Evolutionary conservation across 2,329 filamentous ascomycete genomes (phyloP).

Genomic region (Penicillium digitatum): DNA sequence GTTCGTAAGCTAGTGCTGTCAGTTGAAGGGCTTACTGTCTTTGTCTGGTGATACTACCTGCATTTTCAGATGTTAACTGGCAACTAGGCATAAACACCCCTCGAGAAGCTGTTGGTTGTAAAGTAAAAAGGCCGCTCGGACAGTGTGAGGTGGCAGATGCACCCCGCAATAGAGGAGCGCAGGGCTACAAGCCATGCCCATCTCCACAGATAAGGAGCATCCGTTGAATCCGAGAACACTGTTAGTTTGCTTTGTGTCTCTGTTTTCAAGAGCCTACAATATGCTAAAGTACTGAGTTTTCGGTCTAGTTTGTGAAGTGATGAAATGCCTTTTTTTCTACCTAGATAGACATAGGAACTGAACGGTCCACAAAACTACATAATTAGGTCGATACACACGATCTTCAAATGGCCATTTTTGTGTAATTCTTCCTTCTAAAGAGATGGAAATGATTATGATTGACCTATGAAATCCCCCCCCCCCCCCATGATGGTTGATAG

Average conservation of each 20-base stretch:
- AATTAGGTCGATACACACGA: not conserved
- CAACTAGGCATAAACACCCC: not conserved
- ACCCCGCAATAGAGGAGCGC: slow-evolving; percentile 20
- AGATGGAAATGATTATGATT: not conserved
- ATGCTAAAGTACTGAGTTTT: not conserved
- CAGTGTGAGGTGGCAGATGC: slow-evolving; percentile 12
- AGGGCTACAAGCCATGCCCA: not conserved
- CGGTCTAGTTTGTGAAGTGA: not conserved
- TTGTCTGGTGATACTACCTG: not conserved
- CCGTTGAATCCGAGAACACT: not conserved
- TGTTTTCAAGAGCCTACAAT: not conserved
- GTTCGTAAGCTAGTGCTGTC: not conserved
- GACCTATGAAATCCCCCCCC: not conserved
- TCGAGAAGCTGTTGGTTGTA: not conserved
- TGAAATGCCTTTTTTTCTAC: not conserved
- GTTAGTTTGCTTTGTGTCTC: not conserved
- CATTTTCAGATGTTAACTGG: not conserved
- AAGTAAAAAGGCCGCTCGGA: slow-evolving; percentile 12
- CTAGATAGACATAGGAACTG: too few relatives aligned
- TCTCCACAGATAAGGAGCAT: not conserved
- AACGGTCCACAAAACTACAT: not conserved
- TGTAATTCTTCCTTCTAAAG: not conserved
- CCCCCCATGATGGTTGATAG: not conserved
- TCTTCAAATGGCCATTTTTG: not conserved
- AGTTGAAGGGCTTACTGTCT: not conserved